phyloP scores from a whole-genome alignment of 768 basidiomycete species.

The Tulasnella calospora region DNA sequence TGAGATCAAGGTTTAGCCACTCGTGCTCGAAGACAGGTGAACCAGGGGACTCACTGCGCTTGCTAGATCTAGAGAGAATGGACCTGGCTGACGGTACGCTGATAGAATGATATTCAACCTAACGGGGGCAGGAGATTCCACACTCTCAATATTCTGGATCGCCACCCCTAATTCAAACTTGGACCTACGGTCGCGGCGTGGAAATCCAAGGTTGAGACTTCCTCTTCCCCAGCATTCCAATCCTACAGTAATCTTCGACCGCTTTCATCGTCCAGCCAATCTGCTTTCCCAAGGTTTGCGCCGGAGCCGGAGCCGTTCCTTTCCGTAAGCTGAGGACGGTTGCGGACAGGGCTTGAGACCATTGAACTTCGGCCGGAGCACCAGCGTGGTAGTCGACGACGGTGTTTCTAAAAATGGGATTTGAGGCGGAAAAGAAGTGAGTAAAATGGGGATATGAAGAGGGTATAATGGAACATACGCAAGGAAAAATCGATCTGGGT shows the following conservation, averaged over 20 bases:
- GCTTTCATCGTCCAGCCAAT: neutral
- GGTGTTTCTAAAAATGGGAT: neutral
- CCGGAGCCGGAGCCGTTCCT: neutral
- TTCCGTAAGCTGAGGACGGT: neutral
- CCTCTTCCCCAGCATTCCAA: neutral
- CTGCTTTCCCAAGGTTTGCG: neutral
- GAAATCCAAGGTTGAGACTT: neutral
- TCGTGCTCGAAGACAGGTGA: no score
- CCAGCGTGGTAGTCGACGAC: neutral
- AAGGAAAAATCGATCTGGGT: no score
- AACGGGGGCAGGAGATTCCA: conserved; percentile 47
- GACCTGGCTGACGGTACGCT: conserved; percentile 71
- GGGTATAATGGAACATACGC: no score
- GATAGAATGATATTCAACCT: conserved; percentile 71
- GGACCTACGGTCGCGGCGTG: neutral
- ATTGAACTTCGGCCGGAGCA: neutral
- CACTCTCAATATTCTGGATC: conserved; percentile 33
- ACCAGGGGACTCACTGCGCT: conserved; percentile 18
- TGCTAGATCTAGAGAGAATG: conserved; percentile 25
- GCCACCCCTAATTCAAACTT: neutral
- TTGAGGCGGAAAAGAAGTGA: no score
- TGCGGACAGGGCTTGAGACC: neutral
- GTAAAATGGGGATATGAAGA: no score
- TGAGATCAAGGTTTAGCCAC: no score
- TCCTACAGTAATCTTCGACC: neutral